phyloP scores from a whole-genome alignment of 1,284 basidiomycete genomes.

The Ustilago sp. region DNA sequence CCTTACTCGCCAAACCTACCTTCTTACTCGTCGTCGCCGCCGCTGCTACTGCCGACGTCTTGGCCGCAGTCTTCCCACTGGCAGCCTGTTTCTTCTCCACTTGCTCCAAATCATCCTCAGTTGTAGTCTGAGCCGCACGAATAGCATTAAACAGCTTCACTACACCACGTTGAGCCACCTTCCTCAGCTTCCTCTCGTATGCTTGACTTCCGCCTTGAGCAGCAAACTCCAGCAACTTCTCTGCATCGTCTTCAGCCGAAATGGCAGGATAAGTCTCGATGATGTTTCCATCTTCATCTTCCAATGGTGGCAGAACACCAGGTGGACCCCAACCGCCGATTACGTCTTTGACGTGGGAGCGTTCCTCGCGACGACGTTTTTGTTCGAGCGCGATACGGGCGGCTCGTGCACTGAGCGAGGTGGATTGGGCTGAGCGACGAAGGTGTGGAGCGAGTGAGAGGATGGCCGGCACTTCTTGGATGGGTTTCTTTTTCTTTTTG shows the following conservation, averaged over 20 bases:
- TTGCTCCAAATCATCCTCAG: conserved; percentile 58
- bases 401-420: conserved; percentile 61
- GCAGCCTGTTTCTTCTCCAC: conserved; percentile 37
- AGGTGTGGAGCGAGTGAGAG: conserved; percentile 67
- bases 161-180: conserved; percentile 67
- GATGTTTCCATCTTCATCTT: conserved; percentile 49
- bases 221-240: conserved; percentile 40
- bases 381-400: conserved; percentile 62
- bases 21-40: conserved; percentile 32
- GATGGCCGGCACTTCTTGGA: conserved; percentile 45
- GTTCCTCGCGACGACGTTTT: conserved; percentile 60
- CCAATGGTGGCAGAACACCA: conserved; percentile 50
- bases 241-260: conserved; percentile 26
- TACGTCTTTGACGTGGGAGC: conserved; percentile 64
- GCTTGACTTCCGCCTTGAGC: conserved; percentile 59
- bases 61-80: conserved; percentile 11
- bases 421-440: conserved; percentile 57
- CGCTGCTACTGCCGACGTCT: conserved; percentile 1
- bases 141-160: conserved; percentile 70
- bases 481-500: conserved; percentile 17
- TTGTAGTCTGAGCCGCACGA: conserved; percentile 65
- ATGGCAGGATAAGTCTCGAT: conserved; percentile 24
- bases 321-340: conserved; percentile 68
- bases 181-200: conserved; percentile 64
- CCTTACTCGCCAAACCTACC: conserved; percentile 55